Conservation (phyloP, 2,329 filamentous ascomycete genomes). For the Neodidymelliopsis sp. region DNA sequence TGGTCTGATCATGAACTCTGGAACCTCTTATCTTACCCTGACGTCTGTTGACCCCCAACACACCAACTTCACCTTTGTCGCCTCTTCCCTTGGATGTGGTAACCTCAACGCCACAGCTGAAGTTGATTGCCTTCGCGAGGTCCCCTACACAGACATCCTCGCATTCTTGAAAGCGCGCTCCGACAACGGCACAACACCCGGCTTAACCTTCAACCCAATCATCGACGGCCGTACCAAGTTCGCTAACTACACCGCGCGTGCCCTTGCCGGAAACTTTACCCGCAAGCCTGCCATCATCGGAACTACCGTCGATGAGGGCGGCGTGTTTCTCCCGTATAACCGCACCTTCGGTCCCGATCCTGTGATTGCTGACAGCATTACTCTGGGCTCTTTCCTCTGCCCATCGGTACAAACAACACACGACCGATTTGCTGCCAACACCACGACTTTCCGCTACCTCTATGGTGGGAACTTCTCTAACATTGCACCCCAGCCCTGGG, state of each 20-base stretch:
- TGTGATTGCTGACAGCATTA: constrained; percentile 26
- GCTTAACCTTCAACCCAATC: constrained; percentile 37
- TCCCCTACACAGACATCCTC: constrained; percentile 39
- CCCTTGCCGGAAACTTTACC: constrained; percentile 35
- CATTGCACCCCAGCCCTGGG: constrained; percentile 43
- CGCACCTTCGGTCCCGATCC: constrained; percentile 36
- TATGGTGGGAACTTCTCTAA: constrained; percentile 50
- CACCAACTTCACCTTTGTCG: constrained; percentile 51
- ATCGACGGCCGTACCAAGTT: constrained; percentile 45
- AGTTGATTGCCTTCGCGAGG: constrained; percentile 48
- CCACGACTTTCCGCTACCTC: constrained; percentile 48
- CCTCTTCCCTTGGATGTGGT: constrained; percentile 46
- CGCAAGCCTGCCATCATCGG: constrained; percentile 49
- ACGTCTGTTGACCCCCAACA: constrained; percentile 29
- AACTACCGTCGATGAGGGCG: constrained; percentile 46
- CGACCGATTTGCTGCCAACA: constrained; percentile 31
- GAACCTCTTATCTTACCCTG: constrained; percentile 26
- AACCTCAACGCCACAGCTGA: constrained; percentile 31
- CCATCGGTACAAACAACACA: constrained; percentile 37
- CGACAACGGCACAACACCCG: constrained; percentile 34
- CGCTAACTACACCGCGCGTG: constrained; percentile 45
- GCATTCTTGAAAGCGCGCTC: constrained; percentile 42
- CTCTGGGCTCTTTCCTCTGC: constrained; percentile 41
- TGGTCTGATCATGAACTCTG: constrained; percentile 37
- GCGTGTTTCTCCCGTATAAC: constrained; percentile 43